Evolutionary conservation across 495 filamentous ascomycete genomes (phyloP), one percentile per base, ranked within the genome.

Genomic region (Trichoderma gamsii): DNA sequence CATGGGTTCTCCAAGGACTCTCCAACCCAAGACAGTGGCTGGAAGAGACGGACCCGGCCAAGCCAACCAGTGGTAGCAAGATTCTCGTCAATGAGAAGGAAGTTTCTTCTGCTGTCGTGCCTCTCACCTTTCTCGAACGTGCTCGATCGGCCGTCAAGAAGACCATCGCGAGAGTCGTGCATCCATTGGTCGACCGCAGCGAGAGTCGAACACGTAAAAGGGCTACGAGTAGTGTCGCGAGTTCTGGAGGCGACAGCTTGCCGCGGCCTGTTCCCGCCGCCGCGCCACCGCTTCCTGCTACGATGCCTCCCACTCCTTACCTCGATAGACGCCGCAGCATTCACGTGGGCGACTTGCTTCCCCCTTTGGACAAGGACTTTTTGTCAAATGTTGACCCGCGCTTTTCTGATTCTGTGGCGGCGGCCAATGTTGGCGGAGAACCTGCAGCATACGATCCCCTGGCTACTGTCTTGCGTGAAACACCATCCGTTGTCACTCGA

Each of bases 61-160:
- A 87, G 35, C 89, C 89, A 69, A 90, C 88, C 68, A 88, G 93
- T 66, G 92, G 92, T 69, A 89, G 91, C 78, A 91, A 87, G 79
- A 98, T 99, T 71, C 90, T 97, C 74, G 91, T 99, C 63, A 93
- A 95, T 16, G 90, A 89, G 66, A 87, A 89, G 72, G 95, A 99
- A 76, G 87, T 99, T 69, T 92, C 91, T 32, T 86, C 86, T 52
- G 96, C 95, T 65, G 96, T 99, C 69, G 89, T 95, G 21, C 92
- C 92, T 64, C 86, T 97, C 46, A 92, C 88, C 5, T 86, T 97
- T 69, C 83, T 99, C 8, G 90, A 96, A 73, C 87, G 91, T 41
- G 85, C 90, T 64, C 82, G 83, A 51, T 89, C 86, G 16, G 85
- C 82, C 8, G 79, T 92, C 70, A 90, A 89, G 77, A 90, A 89